Base-by-base conservation (phyloP, 2,329 filamentous ascomycete genomes). In the Teratosphaeria pseudoeucalypti region DNA sequence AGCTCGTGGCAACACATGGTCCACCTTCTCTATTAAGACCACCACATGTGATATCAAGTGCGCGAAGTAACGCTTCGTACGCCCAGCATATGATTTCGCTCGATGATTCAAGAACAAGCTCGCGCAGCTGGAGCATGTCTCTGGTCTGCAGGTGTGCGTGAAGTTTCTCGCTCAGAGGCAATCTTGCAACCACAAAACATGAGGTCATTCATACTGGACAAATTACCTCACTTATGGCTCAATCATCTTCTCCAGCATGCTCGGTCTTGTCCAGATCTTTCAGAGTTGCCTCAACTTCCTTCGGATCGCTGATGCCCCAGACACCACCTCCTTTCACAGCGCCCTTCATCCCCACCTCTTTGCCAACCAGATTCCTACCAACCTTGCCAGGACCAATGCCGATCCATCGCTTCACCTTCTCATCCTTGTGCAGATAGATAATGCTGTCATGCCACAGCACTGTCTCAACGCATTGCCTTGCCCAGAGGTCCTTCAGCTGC, bases 361-460 rank as follows among this genome's bases (percentile, higher is more conserved):
- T 96, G 12, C 92, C 91, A 1, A 97, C 92, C 7, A 97, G 79
- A 72, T 96, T 96, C 60, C 92, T 82, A 0, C 92, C 92, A 2
- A 97, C 92, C 72, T 95, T 95, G 5, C 92, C 92, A 0, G 92
- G 92, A 0, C 92, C 92, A 63, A 97, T 90, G 52, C 92, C 92
- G 56, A 97, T 82, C 88, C 92, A 96, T 59, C 92, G 80, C 67
- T 86, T 81, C 19, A 96, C 89, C 63, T 86, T 86, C 69, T 87
- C 83, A 67, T 94, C 85, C 71, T 94, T 86, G 72, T 96, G 90
- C 56, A 96, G 77, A 70, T 95, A 96, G 65, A 85, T 85, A 68
- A 97, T 92, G 68, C 89, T 94, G 66, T 95, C 90, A 86, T 92
- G 96, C 92, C 92, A 97, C 61, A 84, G 81, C 52, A 97, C 90